Evolutionary conservation across 805 yeast genomes (phyloP).

Genomic region (Ogataea naganishii): DNA sequence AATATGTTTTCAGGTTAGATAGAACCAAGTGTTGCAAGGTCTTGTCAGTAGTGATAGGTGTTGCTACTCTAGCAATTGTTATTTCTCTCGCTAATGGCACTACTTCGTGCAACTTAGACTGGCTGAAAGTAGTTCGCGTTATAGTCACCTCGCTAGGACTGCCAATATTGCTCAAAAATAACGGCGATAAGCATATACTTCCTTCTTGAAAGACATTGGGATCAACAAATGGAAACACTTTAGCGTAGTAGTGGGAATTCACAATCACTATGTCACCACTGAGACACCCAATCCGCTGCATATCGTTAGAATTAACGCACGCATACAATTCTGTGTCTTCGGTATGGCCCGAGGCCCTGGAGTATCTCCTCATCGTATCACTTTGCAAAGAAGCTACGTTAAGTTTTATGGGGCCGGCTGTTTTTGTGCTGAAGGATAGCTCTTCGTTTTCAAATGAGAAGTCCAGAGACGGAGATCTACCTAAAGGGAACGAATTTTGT

Average conservation of each 20-base stretch:
- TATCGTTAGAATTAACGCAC: conserved; percentile 37
- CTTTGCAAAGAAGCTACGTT: conserved; percentile 1
- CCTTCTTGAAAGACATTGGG: conserved; percentile 39
- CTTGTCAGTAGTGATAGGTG: conserved; percentile 61
- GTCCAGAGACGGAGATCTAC: no score
- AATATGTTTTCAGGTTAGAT: conserved; percentile 49
- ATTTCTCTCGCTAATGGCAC: conserved; percentile 52
- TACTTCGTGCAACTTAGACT: conserved; percentile 12
- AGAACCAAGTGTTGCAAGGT: conserved; percentile 53
- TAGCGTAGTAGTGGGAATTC: conserved; percentile 21
- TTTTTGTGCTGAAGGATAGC: neutral
- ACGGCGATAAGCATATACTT: conserved; percentile 52
- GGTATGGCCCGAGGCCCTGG: conserved; percentile 20
- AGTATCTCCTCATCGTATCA: conserved; percentile 1
- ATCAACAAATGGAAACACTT: conserved; percentile 53
- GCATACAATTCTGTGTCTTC: conserved; percentile 40
- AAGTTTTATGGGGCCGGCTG: no score
- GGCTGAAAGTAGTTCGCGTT: conserved; percentile 10
- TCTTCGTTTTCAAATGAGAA: neutral
- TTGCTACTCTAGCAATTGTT: conserved; percentile 57
- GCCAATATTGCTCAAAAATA: conserved; percentile 42
- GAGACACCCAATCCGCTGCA: conserved; percentile 51
- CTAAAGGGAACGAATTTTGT: neutral
- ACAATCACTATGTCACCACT: conserved; percentile 58
- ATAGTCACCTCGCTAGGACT: conserved; percentile 19